A percentile compares a stretch with the other conserved stretches of the same genome.
Evolutionary conservation across 2,329 filamentous ascomycete species (phyloP).

Genomic region (Thermothelomyces thermophilus): DNA sequence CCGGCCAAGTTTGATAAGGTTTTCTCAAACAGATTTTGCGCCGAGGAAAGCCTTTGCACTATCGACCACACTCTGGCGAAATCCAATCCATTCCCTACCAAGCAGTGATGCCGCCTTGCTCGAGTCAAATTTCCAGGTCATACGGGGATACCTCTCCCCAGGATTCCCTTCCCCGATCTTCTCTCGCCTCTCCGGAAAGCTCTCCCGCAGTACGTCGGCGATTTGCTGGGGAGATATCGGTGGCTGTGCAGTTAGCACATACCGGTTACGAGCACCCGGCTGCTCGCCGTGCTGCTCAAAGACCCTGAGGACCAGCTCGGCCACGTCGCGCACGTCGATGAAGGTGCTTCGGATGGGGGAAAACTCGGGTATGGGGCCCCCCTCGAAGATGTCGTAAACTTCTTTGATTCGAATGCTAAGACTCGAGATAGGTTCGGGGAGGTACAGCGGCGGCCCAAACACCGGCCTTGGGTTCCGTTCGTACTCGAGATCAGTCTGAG

Average conservation of each 20-base stretch:
- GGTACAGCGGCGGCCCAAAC: slow-evolving; percentile 17
- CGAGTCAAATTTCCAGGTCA: slow-evolving; percentile 14
- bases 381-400: slow-evolving; percentile 16
- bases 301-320: slow-evolving; percentile 11
- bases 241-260: slow-evolving; percentile 9
- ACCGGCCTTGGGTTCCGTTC: slow-evolving; percentile 4
- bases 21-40: neutral
- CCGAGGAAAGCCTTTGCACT: slow-evolving; percentile 11
- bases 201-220: slow-evolving; percentile 5
- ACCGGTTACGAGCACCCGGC: slow-evolving; percentile 1
- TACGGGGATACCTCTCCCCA: slow-evolving; percentile 4
- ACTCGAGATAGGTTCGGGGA: slow-evolving; percentile 13
- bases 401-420: slow-evolving; percentile 20
- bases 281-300: neutral
- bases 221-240: slow-evolving; percentile 13
- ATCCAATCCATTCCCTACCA: slow-evolving; percentile 15
- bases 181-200: slow-evolving; percentile 3
- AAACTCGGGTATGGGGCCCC: slow-evolving; percentile 13
- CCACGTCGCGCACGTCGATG: slow-evolving; percentile 20
- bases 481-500: neutral
- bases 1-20: no score
- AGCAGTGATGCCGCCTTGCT: slow-evolving; percentile 10
- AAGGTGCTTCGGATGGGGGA: slow-evolving; percentile 17
- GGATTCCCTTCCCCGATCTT: slow-evolving; percentile 3
- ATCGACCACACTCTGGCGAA: slow-evolving; percentile 15